These are phyloP conservation scores for Pythium chondricola DNA, from an alignment of 352 stramenopile genomes.

Conservation along the genomic window DNA sequence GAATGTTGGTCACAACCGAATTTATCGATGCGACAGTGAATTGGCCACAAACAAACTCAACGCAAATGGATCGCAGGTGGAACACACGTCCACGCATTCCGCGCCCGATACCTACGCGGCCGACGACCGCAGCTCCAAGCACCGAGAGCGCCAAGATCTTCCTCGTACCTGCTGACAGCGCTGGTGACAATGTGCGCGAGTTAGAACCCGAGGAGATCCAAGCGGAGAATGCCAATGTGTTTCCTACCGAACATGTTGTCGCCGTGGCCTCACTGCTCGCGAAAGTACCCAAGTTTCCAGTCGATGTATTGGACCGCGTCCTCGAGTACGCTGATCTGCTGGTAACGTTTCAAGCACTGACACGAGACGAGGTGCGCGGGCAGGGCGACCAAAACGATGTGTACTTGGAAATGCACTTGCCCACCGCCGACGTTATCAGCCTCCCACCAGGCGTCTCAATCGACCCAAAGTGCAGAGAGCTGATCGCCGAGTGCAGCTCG, in stretches of 20 bases:
- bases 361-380: slow-evolving; percentile 21
- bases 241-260: slow-evolving; percentile 26
- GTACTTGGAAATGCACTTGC: slow-evolving; percentile 41
- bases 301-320: slow-evolving; percentile 34
- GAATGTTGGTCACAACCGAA: too few species aligned
- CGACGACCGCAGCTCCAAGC: neutral
- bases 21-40: too few species aligned
- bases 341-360: slow-evolving; percentile 38
- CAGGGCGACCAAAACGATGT: slow-evolving; percentile 45
- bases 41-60: neutral
- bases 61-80: neutral
- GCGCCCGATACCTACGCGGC: too few species aligned
- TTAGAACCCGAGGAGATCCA: slow-evolving; percentile 10
- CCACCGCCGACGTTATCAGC: slow-evolving; percentile 22
- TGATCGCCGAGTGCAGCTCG: slow-evolving; percentile 51
- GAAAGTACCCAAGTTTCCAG: slow-evolving; percentile 13
- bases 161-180: slow-evolving; percentile 1
- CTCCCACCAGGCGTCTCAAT: slow-evolving; percentile 36
- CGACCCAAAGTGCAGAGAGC: slow-evolving; percentile 27
- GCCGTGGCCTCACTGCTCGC: slow-evolving; percentile 23
- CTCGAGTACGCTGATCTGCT: slow-evolving; percentile 49
- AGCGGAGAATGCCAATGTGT: neutral
- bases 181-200: slow-evolving; percentile 11
- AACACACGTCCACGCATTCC: neutral
- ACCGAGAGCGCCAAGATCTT: neutral